Evolutionary conservation across 495 filamentous ascomycete genomes (phyloP).

Genomic region (Lepidopterella palustris): DNA sequence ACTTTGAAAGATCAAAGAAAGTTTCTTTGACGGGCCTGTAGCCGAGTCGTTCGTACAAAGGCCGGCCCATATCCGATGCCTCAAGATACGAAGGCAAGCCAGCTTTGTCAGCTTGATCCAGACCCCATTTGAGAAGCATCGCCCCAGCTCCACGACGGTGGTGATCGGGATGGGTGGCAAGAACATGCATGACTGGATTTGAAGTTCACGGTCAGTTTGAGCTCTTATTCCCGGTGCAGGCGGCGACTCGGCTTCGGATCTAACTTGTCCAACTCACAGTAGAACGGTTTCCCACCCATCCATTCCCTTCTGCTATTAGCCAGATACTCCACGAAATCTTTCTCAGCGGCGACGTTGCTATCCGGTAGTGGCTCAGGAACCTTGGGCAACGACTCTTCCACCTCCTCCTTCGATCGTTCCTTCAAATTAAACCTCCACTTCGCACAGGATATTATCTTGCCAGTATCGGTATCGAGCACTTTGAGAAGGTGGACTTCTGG

Average conservation of each 20-base stretch:
- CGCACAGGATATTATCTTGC: constrained; percentile 16
- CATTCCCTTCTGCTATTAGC: constrained; percentile 1
- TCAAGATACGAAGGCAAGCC: constrained; percentile 23
- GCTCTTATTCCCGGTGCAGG: not conserved
- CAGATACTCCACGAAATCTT: constrained; percentile 15
- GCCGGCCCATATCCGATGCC: constrained; percentile 18
- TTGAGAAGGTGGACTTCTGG: constrained; percentile 16
- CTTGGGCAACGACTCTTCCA: constrained; percentile 10
- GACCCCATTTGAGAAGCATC: constrained; percentile 23
- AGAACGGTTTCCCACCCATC: constrained; percentile 23
- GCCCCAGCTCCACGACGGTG: constrained; percentile 24
- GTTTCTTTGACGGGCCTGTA: constrained; percentile 14
- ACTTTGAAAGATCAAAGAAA: constrained; percentile 23
- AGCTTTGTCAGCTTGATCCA: constrained; percentile 18
- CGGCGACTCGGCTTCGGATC: not conserved
- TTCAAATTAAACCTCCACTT: constrained; percentile 25
- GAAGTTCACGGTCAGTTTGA: constrained; percentile 3
- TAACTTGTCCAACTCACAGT: constrained; percentile 13
- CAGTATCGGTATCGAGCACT: constrained; percentile 25
- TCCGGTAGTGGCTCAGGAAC: not conserved
- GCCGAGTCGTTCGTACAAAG: constrained; percentile 18
- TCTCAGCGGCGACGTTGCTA: constrained; percentile 2
- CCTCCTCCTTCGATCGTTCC: constrained; percentile 12
- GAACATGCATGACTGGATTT: constrained; percentile 19
- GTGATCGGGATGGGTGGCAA: constrained; percentile 22